phyloP scores from a whole-genome alignment of 495 filamentous ascomycete species.

The Evansstolkia leycettana region DNA sequence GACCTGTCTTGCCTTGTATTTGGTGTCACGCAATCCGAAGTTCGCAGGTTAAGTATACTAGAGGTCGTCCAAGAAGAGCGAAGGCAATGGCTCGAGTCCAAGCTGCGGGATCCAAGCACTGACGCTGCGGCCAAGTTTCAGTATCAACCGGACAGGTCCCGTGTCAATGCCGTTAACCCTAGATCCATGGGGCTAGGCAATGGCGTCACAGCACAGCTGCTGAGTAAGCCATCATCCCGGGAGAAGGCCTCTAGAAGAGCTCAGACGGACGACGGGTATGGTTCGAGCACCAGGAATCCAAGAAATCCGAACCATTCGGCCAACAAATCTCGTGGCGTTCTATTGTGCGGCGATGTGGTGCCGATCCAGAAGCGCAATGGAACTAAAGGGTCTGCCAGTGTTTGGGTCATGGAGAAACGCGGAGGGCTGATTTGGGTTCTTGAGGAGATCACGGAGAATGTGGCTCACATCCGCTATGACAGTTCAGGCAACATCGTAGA shows the following conservation, averaged over 20 bases:
- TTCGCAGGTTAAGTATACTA: slow-evolving; percentile 86
- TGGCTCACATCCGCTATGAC: slow-evolving; percentile 61
- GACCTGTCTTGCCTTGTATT: slow-evolving; percentile 94
- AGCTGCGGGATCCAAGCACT: slow-evolving; percentile 50
- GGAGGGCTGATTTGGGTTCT: slow-evolving; percentile 94
- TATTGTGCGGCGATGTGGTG: slow-evolving; percentile 93
- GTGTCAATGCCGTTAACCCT: slow-evolving; percentile 27
- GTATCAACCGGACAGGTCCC: slow-evolving; percentile 19
- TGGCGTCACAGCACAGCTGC: slow-evolving; percentile 72
- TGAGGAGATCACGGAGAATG: slow-evolving; percentile 94
- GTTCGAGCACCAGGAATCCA: slow-evolving; percentile 45
- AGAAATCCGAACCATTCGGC: slow-evolving; percentile 42
- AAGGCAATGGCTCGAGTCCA: slow-evolving; percentile 79
- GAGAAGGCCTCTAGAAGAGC: slow-evolving; percentile 43
- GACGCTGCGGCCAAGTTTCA: slow-evolving; percentile 32
- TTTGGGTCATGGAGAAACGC: slow-evolving; percentile 97
- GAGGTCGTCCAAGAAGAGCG: slow-evolving; percentile 87
- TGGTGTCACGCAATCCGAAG: slow-evolving; percentile 86
- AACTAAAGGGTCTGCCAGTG: slow-evolving; percentile 74
- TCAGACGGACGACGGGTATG: slow-evolving; percentile 65
- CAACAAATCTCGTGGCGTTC: slow-evolving; percentile 75
- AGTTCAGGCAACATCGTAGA: slow-evolving; percentile 57
- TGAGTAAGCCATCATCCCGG: slow-evolving; percentile 79
- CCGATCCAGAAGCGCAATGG: slow-evolving; percentile 94
- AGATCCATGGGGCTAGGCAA: slow-evolving; percentile 53